These are phyloP conservation scores for Linum tenue DNA, from an alignment of 345 rosid genomes.

Conservation along the genomic window DNA sequence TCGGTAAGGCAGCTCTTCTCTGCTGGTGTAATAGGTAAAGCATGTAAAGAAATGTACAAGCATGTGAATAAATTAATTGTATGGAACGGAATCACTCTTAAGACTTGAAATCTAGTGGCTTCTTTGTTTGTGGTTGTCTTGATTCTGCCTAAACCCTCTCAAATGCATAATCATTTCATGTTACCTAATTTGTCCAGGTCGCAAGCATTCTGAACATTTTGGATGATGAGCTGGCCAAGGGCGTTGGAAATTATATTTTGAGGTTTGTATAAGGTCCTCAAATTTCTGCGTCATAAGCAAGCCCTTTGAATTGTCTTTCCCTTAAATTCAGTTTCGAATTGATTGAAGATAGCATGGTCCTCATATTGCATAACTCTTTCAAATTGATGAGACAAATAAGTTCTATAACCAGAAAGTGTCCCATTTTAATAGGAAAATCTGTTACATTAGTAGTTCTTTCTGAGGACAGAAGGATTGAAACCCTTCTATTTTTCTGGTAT, in stretches of 20 bases:
- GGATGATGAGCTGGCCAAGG: constrained; percentile 60
- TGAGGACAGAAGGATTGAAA: background rate
- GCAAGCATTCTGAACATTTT: constrained; percentile 78
- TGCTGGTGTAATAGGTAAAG: background rate
- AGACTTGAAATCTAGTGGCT: background rate
- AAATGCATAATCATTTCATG: background rate
- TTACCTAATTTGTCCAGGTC: constrained; percentile 32
- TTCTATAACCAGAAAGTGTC: background rate
- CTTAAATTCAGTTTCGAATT: background rate
- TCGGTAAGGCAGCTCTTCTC: constrained; percentile 41
- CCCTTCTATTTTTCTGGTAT: background rate
- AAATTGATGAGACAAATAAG: background rate
- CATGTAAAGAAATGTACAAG: background rate
- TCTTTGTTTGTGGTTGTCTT: background rate
- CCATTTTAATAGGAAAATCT: background rate
- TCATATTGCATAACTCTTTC: background rate
- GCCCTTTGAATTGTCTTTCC: background rate
- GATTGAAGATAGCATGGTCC: no score
- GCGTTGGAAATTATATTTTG: constrained; percentile 77
- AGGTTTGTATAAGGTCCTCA: constrained; percentile 38
- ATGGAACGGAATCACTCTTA: background rate
- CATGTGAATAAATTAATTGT: background rate
- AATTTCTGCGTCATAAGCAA: background rate
- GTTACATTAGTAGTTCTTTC: background rate
- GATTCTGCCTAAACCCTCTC: background rate